phyloP scores from a whole-genome alignment of 2,329 filamentous ascomycete genomes.

The Moelleriella libera region DNA sequence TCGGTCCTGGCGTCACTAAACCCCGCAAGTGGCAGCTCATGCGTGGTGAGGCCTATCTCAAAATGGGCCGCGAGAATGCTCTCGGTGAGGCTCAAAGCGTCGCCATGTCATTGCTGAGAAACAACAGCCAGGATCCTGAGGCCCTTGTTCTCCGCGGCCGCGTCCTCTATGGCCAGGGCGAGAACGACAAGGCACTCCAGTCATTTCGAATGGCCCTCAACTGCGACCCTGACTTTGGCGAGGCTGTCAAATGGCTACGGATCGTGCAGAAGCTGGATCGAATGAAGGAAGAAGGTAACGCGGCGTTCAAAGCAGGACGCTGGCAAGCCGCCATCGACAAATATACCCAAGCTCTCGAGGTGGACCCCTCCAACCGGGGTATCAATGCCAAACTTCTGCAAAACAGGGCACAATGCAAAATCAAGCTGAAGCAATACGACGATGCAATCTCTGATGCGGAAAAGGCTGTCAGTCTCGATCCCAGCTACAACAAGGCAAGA shows the following conservation, averaged over 20 bases:
- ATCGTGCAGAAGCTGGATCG: conserved; percentile 84
- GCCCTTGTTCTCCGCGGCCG: conserved; percentile 80
- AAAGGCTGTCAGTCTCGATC: conserved; percentile 67
- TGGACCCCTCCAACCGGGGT: conserved; percentile 79
- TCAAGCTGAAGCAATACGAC: conserved; percentile 72
- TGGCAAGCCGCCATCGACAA: conserved; percentile 72
- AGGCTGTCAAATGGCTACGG: conserved; percentile 76
- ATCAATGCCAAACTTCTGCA: conserved; percentile 92
- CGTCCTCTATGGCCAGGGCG: conserved; percentile 78
- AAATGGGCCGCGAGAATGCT: conserved; percentile 81
- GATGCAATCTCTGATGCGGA: conserved; percentile 78
- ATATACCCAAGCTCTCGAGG: conserved; percentile 68
- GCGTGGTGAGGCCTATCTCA: conserved; percentile 80
- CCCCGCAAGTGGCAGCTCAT: conserved; percentile 91
- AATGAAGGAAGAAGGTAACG: conserved; percentile 89
- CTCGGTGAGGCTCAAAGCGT: conserved; percentile 87
- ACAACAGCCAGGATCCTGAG: conserved; percentile 86
- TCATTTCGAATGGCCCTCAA: conserved; percentile 81
- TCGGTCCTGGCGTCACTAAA: conserved; percentile 61
- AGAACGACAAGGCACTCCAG: conserved; percentile 88
- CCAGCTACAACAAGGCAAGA: conserved; percentile 75
- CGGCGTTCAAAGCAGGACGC: conserved; percentile 72
- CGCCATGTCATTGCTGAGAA: conserved; percentile 72
- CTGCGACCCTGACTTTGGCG: conserved; percentile 83
- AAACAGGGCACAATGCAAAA: conserved; percentile 78